Conservation (phyloP, 192 early-diverging fungal genomes). For the Oehlia diaphana region DNA sequence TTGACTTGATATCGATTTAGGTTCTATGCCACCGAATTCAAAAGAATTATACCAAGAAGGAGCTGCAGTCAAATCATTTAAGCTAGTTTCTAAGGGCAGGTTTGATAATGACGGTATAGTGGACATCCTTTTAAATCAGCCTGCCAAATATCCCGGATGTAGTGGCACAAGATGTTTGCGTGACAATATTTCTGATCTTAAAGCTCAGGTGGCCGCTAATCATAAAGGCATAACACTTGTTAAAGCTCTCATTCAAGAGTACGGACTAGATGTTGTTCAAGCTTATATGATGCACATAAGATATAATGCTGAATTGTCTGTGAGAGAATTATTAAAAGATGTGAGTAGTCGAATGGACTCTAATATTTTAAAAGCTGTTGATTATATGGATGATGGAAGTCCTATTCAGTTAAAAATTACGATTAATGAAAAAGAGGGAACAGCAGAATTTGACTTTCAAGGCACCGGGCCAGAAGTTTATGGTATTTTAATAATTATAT, state of each 20-base stretch:
- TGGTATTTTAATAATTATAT: slow-evolving; percentile 65
- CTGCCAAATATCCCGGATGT: slow-evolving; percentile 82
- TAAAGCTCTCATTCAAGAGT: slow-evolving; percentile 78
- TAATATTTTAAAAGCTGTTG: slow-evolving; percentile 50
- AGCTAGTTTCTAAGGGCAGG: slow-evolving; percentile 76
- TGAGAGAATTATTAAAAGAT: slow-evolving; percentile 72
- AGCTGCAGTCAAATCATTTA: slow-evolving; percentile 85
- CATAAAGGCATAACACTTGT: slow-evolving; percentile 88
- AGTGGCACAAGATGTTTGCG: slow-evolving; percentile 83
- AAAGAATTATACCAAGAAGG: slow-evolving; percentile 94
- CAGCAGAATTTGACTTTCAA: slow-evolving; percentile 88
- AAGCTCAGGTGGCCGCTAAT: slow-evolving; percentile 98
- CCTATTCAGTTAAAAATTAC: slow-evolving; percentile 72
- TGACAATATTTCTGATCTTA: slow-evolving; percentile 92
- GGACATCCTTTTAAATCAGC: slow-evolving; percentile 74
- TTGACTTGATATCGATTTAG: slow-evolving; percentile 14
- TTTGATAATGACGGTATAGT: slow-evolving; percentile 88
- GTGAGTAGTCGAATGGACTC: slow-evolving; percentile 47
- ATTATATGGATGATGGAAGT: slow-evolving; percentile 94
- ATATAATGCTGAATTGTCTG: slow-evolving; percentile 84
- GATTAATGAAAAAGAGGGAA: slow-evolving; percentile 72
- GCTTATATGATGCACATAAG: slow-evolving; percentile 96
- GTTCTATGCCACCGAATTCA: slow-evolving; percentile 92
- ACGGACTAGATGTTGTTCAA: slow-evolving; percentile 83
- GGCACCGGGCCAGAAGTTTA: slow-evolving; percentile 89